Conservation (phyloP, 2,329 filamentous ascomycete species). For the Botrytis pseudocinerea region DNA sequence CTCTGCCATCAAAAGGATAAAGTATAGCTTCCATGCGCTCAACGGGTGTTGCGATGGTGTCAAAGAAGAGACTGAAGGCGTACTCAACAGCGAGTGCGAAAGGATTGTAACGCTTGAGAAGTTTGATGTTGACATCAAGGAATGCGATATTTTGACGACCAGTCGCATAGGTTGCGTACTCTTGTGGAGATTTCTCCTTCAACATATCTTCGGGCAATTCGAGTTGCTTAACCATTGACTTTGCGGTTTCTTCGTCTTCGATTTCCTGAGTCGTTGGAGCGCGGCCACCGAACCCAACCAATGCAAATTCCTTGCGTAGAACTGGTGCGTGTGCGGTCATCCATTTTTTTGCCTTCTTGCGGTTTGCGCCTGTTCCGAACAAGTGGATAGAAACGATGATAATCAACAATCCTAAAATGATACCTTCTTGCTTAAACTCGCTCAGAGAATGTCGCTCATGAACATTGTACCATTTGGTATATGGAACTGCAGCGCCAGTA, state of each 20-base stretch:
- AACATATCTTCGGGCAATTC: conserved; percentile 59
- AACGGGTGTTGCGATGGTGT: conserved; percentile 66
- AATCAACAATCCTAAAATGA: conserved; percentile 74
- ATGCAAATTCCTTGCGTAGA: conserved; percentile 79
- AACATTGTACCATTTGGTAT: conserved; percentile 94
- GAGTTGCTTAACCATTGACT: conserved; percentile 42
- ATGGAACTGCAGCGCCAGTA: conserved; percentile 60
- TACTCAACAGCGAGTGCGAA: conserved; percentile 59
- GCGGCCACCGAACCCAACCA: conserved; percentile 74
- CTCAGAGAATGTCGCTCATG: conserved; percentile 83
- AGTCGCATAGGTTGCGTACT: conserved; percentile 84
- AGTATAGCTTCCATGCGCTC: conserved; percentile 76
- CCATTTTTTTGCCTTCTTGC: conserved; percentile 78
- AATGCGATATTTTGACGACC: conserved; percentile 93
- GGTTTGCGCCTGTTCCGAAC: conserved; percentile 78
- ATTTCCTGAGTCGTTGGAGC: conserved; percentile 48
- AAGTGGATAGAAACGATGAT: conserved; percentile 77
- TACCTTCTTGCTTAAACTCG: conserved; percentile 86
- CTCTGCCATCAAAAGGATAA: conserved; percentile 91
- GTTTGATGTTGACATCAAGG: conserved; percentile 64
- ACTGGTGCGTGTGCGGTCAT: conserved; percentile 70
- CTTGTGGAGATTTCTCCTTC: conserved; percentile 84
- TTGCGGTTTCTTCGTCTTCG: conserved; percentile 45
- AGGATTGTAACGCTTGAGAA: conserved; percentile 39
- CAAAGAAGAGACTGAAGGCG: conserved; percentile 73